phyloP scores from a whole-genome alignment of 257 asterid species.

The Nicotiana obtusifolia region DNA sequence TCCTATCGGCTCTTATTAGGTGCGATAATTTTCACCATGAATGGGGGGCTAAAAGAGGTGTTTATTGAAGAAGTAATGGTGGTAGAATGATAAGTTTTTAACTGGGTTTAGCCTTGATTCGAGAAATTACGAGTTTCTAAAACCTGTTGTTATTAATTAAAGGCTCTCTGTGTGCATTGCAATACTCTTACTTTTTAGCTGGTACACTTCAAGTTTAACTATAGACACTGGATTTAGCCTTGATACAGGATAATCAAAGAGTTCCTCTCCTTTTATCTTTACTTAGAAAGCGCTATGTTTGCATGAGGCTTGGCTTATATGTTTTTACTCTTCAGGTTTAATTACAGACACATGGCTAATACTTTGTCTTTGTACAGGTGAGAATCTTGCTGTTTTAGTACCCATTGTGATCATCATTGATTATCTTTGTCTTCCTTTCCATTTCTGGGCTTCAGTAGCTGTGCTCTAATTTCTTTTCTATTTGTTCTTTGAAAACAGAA shows the following conservation, averaged over 20 bases:
- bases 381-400: not conserved
- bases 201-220: slow-evolving; percentile 58
- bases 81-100: not conserved
- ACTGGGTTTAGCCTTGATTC: not conserved
- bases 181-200: not conserved
- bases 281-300: not conserved
- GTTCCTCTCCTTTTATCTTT: not conserved
- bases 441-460: not conserved
- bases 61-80: not conserved
- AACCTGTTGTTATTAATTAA: not conserved
- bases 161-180: not conserved
- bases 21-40: not conserved
- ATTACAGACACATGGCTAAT: slow-evolving; percentile 95
- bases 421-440: not conserved
- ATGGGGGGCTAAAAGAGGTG: not conserved
- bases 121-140: not conserved
- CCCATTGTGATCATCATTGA: not conserved
- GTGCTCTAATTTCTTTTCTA: not conserved
- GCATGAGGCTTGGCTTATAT: not conserved
- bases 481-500: slow-evolving; percentile 40
- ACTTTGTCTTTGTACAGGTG: slow-evolving; percentile 93
- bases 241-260: not conserved
- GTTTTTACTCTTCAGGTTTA: slow-evolving; percentile 55
- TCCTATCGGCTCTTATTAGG: not conserved
- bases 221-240: slow-evolving; percentile 36